Evolutionary conservation across 2,329 filamentous ascomycete genomes (phyloP), one percentile per base, ranked within the genome.

Genomic region (Orbilia oligospora): DNA sequence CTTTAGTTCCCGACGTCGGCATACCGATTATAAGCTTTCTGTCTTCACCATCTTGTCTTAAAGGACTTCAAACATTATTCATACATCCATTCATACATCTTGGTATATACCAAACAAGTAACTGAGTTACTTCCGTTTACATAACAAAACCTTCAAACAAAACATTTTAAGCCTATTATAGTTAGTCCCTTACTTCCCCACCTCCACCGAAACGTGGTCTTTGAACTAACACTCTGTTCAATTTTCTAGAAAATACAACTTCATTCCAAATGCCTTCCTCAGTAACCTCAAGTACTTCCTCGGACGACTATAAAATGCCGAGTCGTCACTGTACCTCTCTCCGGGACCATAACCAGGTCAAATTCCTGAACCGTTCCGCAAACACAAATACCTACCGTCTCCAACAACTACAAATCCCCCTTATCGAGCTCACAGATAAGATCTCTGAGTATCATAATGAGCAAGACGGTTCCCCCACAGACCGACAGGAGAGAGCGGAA

Each of bases 301-400:
- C 56, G 44, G 56, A 44, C 56, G 56, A 61, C 56, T 61, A 44
- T 14, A 61, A 61, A 44, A 61, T 61, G 56, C 56, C 56, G 44
- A 61, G 56, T 61, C 56, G 56, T 10, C 56, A 61, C 56, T 61
- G 56, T n/a, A 61, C 56, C 33, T 61, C 56, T 36, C 56, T 61
- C 56, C 56, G 56, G 20, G 56, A 61, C 56, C 56, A 61, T 5
- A 61, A 61, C 12, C 56, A 61, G 56, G 56, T 61, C 56, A 61
- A 61, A 44, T 61, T 61, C 56, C 56, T 61, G 18, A 41, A 61
- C 56, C 56, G 56, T 30, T 61, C 56, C 33, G 56, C 56, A 61
- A 61, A 61, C 20, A 61, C 33, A 38, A 38, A 61, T 27, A 61
- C 56, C 33, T 61, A 61, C 56, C 56, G 56, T 27, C 56, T 61